Conservation (phyloP, 179 eudicot genomes). For the Silene vulgaris region DNA sequence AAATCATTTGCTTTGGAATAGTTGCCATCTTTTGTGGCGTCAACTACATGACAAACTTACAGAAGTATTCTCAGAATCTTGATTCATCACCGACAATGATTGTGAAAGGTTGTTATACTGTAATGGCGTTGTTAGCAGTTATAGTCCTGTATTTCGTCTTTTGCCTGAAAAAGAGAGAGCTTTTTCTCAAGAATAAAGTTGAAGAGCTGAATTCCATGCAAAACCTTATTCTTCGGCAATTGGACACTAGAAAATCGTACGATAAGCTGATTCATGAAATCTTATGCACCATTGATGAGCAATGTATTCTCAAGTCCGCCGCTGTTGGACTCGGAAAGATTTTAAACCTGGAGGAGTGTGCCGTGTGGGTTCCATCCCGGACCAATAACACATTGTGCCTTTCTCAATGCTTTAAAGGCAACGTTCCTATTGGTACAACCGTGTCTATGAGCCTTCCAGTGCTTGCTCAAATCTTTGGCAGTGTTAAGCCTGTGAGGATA, state of each 20-base stretch:
- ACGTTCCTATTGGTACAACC: conserved; percentile 42
- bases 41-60: conserved; percentile 43
- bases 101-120: conserved; percentile 47
- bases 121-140: conserved; percentile 48
- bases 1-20: conserved; percentile 52
- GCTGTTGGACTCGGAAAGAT: conserved; percentile 56
- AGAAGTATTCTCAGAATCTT: conserved; percentile 42
- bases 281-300: conserved; percentile 53
- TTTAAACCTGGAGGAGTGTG: conserved; percentile 57
- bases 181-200: conserved; percentile 41
- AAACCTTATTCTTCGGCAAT: conserved; percentile 42
- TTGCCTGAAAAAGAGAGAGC: conserved; percentile 42
- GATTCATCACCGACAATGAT: conserved; percentile 40
- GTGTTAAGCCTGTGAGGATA: conserved; percentile 42
- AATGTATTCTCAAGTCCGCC: conserved; percentile 45
- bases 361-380: conserved; percentile 62
- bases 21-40: conserved; percentile 54
- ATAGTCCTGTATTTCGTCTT: conserved; percentile 46
- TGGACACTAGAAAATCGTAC: conserved; percentile 47
- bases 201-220: conserved; percentile 48
- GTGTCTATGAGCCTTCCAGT: conserved; percentile 46
- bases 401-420: conserved; percentile 40
- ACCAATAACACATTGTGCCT: conserved; percentile 38
- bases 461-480: conserved; percentile 40
- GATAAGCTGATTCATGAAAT: conserved; percentile 51